Evolutionary conservation across 2,329 filamentous ascomycete species (phyloP), one percentile per base, ranked within the genome.

Genomic region (Pseudopithomyces maydicus): DNA sequence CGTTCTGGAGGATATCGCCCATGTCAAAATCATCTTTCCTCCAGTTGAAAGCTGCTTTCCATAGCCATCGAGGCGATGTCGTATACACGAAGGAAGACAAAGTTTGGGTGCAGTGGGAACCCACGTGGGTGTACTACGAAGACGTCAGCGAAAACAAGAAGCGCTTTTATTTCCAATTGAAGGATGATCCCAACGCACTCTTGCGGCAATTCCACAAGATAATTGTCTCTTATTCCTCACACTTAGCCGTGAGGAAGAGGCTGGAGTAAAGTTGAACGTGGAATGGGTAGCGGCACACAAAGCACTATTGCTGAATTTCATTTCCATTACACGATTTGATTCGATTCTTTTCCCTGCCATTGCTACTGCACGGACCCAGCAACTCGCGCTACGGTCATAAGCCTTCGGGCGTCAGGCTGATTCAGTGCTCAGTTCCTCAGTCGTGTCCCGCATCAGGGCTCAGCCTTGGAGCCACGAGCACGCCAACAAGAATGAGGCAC

Each of bases 91-190:
- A 61, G 47, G 2, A 12, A 11, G 53, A 50, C 6, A 52, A 17
- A 44, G 59, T 61, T 44, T 61, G 29, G 59, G 44, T 61, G 52
- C 51, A 61, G 36, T 61, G 19, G 59, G 54, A 61, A 47, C 59
- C 54, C 35, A 61, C 56, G n/a, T 61, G 36, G 58, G 58, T 61
- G 23, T 45, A 55, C 33, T 55, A 56, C 38, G 12, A 58, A 53
- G 50, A 61, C 44, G 22, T 61, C 7, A 35, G 39, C 17, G 20
- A 55, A 43, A 49, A 8, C 1, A 61, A 54, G 43, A 56, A 50
- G 42, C 22, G 43, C 22, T 11, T 42, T 43, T 55, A 57, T 17
- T 14, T 55, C 23, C 26, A 33, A 20, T 12, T 54, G 38, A 53
- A 3, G 10, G 10, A 54, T 33, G 26, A 59, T 54, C 54, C 53